Evolutionary conservation across 1,284 basidiomycete species (phyloP).

Genomic region (Vanrija sp.): DNA sequence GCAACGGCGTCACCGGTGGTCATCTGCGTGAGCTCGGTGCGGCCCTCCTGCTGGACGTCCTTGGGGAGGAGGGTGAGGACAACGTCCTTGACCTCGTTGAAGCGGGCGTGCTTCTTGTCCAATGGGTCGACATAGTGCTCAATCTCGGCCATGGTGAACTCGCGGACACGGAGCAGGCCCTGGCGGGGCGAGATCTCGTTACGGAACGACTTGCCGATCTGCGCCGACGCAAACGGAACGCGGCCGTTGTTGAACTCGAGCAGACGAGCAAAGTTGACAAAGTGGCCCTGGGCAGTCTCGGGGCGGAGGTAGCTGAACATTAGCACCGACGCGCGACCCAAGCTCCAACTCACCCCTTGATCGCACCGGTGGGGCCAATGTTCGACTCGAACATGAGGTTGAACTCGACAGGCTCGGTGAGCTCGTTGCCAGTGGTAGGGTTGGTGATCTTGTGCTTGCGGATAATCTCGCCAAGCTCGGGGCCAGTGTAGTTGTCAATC

Average conservation of each 20-base stretch:
- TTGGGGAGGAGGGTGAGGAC: conserved; percentile 76
- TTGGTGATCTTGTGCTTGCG: conserved; percentile 77
- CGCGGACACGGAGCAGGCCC: conserved; percentile 91
- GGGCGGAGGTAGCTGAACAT: conserved; percentile 78
- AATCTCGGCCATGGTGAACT: conserved; percentile 99
- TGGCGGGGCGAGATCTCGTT: conserved; percentile 98
- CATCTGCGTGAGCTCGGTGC: conserved; percentile 63
- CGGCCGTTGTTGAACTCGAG: conserved; percentile 98
- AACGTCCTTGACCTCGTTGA: conserved; percentile 74
- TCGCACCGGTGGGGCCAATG: conserved; percentile 96
- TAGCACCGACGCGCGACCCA: background rate
- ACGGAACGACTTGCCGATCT: conserved; percentile 93
- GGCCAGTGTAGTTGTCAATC: conserved; percentile 92
- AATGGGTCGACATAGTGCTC: conserved; percentile 97
- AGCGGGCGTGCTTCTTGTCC: conserved; percentile 83
- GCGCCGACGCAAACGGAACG: conserved; percentile 93
- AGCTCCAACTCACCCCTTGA: conserved; percentile 67
- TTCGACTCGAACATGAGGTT: conserved; percentile 98
- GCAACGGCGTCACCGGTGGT: conserved; percentile 85
- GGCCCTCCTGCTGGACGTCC: conserved; percentile 73
- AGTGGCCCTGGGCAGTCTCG: conserved; percentile 98
- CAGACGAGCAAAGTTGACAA: conserved; percentile 95
- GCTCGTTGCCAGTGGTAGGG: conserved; percentile 88
- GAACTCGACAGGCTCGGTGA: conserved; percentile 90
- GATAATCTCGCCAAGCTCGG: conserved; percentile 84